phyloP scores from a whole-genome alignment of 306 rosid genomes.

The Prunus padus region DNA sequence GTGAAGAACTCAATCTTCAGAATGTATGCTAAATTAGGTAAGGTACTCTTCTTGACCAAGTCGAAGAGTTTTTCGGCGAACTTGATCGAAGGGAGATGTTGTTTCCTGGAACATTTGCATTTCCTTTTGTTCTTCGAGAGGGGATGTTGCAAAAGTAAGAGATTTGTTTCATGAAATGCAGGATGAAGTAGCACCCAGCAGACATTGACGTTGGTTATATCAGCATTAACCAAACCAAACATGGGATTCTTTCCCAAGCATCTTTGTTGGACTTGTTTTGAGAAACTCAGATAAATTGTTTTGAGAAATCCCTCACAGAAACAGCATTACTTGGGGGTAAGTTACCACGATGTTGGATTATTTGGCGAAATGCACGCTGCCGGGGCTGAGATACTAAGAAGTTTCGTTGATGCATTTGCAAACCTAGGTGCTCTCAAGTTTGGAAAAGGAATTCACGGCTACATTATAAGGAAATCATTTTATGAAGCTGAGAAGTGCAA shows the following conservation, averaged over 20 bases:
- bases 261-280: slow-evolving; percentile 47
- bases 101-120: slow-evolving; percentile 50
- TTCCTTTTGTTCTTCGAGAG: slow-evolving; percentile 32
- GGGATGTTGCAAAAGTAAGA: slow-evolving; percentile 34
- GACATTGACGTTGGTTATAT: slow-evolving; percentile 44
- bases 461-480: slow-evolving; percentile 33
- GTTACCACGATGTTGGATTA: slow-evolving; percentile 56
- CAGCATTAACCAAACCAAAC: slow-evolving; percentile 42
- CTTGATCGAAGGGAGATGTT: slow-evolving; percentile 36
- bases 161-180: slow-evolving; percentile 35
- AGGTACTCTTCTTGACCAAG: slow-evolving; percentile 25
- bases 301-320: slow-evolving; percentile 31
- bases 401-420: slow-evolving; percentile 50
- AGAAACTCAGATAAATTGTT: slow-evolving; percentile 39
- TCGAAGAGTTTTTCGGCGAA: slow-evolving; percentile 42
- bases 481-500: slow-evolving; percentile 13
- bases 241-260: slow-evolving; percentile 30
- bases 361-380: slow-evolving; percentile 47
- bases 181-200: slow-evolving; percentile 21
- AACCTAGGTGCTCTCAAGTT: slow-evolving; percentile 51
- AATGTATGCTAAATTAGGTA: slow-evolving; percentile 42
- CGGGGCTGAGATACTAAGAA: slow-evolving; percentile 40
- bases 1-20: slow-evolving; percentile 46
- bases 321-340: slow-evolving; percentile 42
- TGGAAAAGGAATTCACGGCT: slow-evolving; percentile 47